phyloP scores from a whole-genome alignment of 345 rosid genomes.

The Populus euphratica region DNA sequence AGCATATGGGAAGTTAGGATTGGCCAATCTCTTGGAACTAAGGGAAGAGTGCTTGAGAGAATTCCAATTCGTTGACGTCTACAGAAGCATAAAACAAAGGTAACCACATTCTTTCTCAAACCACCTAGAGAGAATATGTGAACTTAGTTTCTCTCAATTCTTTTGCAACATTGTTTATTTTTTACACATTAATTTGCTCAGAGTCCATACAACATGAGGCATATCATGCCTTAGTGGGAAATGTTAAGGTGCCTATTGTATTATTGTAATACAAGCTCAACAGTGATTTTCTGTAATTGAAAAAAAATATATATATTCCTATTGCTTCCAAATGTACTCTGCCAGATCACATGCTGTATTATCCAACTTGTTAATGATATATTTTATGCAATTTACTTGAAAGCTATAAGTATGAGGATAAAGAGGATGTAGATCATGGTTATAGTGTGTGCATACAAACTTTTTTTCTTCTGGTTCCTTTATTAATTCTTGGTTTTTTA shows the following conservation, averaged over 20 bases:
- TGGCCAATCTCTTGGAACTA: slow-evolving; percentile 96
- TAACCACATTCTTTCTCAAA: slow-evolving; percentile 19
- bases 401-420: not conserved
- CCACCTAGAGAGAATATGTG: not conserved
- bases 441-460: not conserved
- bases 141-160: not conserved
- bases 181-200: not conserved
- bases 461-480: not conserved
- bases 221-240: not conserved
- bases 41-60: slow-evolving; percentile 98
- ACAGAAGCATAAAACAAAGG: slow-evolving; percentile 97
- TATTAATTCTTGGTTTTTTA: not conserved
- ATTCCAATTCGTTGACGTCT: slow-evolving; percentile 90
- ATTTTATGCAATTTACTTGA: not conserved
- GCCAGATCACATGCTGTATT: not conserved
- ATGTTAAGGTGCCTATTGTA: not conserved
- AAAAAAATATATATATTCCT: not conserved
- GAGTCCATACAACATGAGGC: not conserved
- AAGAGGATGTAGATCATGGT: not conserved
- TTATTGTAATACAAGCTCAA: too few relatives aligned
- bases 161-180: not conserved
- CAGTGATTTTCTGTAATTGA: not conserved
- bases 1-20: slow-evolving; percentile 93
- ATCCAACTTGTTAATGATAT: not conserved
- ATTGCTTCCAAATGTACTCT: not conserved